Base-by-base conservation (phyloP, 225 moss, liverwort and hornwort species). In the Rhytidiadelphus loreus region DNA sequence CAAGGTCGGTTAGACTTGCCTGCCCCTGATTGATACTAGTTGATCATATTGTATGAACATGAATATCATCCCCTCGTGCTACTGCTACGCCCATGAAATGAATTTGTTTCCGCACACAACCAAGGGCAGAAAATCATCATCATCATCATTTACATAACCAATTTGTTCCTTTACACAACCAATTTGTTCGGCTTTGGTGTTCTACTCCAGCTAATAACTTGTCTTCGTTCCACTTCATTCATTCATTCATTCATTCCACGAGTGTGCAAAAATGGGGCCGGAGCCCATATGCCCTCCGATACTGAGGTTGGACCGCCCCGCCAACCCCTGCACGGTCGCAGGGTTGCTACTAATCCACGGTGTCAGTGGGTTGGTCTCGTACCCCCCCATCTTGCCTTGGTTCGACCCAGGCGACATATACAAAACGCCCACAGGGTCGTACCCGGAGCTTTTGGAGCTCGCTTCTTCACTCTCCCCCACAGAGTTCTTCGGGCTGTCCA, bases 221-320 rank as follows among this genome's bases (percentile, higher is more conserved):
- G 69, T 69, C 29, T 84, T 22, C 43, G 30, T 82, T 92, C 94
- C 17, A 48, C n/a, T 68, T 57, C 88, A 75, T 88, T 88, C 83
- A 84, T 52, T 52, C 85, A 77, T 88, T 88, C 91, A 92, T 89
- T 90, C 92, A 50, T 97, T 97, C 98, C 98, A 98, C 83, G 95
- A 95, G 90, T 94, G 94, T 88, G 98, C 98, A 95, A 98, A 98
- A 97, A 98, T 97, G 87, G 98, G 97, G 86, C 94, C 93, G 19
- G 94, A 90, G 90, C 91, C 92, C 95, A 98, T 90, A 85, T 96
- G 95, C 82, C 96, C 94, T 62, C 97, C 95, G 68, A 92, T 94
- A 52, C 94, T 93, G 77, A 98, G 61, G 83, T 95, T 95, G 29
- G 95, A 90, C 82, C 96, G 91, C 43, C 95, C 93, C 16, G 89